Percentiles rank a stretch among this genome's conserved stretches.
Evolutionary conservation across 2,329 filamentous ascomycete species (phyloP).

Genomic region (Falciphora oryzae): DNA sequence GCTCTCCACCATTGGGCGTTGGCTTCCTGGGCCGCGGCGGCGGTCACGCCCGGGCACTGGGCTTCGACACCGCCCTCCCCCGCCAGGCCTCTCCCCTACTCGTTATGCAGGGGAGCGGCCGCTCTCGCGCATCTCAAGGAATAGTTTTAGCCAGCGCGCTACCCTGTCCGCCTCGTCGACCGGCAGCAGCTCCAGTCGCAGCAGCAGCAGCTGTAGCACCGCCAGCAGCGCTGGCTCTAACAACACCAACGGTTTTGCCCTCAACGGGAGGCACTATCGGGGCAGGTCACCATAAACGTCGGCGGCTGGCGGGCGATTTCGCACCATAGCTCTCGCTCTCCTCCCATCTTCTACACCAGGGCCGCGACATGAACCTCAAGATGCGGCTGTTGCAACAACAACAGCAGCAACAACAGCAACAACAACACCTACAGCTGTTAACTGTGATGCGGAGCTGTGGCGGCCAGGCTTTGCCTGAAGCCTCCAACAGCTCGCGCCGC

Average conservation of each 20-base stretch:
- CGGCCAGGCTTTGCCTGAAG: neutral
- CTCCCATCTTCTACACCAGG: neutral
- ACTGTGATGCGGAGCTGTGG: neutral
- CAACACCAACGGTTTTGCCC: neutral
- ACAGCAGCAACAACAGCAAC: neutral
- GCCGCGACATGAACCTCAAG: slow-evolving; percentile 3
- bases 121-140: neutral
- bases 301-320: neutral
- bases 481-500: slow-evolving; percentile 7
- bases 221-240: neutral
- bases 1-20: too few species aligned
- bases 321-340: neutral
- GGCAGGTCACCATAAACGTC: too few species aligned
- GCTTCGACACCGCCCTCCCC: neutral
- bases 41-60: too few species aligned
- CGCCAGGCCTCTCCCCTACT: neutral
- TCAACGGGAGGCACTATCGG: neutral
- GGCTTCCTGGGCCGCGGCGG: too few species aligned
- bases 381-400: neutral
- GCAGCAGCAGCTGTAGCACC: slow-evolving; percentile 4
- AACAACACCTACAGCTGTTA: neutral
- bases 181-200: neutral
- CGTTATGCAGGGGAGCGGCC: slow-evolving; percentile 3
- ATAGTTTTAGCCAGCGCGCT: slow-evolving; percentile 2
- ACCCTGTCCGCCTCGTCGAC: neutral